Conservation (phyloP, 2,329 filamentous ascomycete genomes). For the Drechslera avenae region DNA sequence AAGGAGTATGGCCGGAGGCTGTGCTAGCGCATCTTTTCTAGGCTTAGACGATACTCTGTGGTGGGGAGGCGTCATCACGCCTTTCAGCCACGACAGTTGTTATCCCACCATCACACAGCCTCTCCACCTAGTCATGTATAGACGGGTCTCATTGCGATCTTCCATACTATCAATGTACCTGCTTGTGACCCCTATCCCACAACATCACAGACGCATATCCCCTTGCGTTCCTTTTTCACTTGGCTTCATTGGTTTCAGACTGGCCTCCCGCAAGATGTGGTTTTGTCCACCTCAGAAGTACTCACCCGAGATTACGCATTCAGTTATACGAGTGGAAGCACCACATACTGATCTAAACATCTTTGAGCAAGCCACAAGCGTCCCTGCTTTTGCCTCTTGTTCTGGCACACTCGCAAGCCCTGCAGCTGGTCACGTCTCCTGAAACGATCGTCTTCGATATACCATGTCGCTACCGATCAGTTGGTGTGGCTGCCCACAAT, state of each 20-base stretch:
- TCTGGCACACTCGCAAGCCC: conserved; percentile 3
- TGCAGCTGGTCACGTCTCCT: conserved; percentile 10
- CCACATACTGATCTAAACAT: conserved; percentile 7
- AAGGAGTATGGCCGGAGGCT: neutral
- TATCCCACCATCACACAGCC: neutral
- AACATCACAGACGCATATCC: neutral
- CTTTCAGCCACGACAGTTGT: conserved; percentile 5
- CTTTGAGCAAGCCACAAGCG: conserved; percentile 1
- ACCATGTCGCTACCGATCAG: neutral
- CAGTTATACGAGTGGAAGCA: conserved; percentile 2
- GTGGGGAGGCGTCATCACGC: neutral
- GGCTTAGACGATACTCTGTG: neutral
- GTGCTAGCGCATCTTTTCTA: neutral
- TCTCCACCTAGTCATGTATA: neutral
- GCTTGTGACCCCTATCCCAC: too few species aligned
- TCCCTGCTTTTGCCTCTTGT: conserved; percentile 9
- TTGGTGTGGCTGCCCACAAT: neutral
- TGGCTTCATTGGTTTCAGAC: conserved; percentile 1
- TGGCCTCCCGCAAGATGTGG: conserved; percentile 1
- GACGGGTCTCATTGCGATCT: neutral
- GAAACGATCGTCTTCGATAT: conserved; percentile 5
- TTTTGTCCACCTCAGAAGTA: neutral
- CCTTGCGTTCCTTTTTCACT: conserved; percentile 10
- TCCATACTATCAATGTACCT: neutral
- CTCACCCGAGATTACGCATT: conserved; percentile 3